Conservation (phyloP, 2,329 filamentous ascomycete genomes). For the Colletotrichum lentis region DNA sequence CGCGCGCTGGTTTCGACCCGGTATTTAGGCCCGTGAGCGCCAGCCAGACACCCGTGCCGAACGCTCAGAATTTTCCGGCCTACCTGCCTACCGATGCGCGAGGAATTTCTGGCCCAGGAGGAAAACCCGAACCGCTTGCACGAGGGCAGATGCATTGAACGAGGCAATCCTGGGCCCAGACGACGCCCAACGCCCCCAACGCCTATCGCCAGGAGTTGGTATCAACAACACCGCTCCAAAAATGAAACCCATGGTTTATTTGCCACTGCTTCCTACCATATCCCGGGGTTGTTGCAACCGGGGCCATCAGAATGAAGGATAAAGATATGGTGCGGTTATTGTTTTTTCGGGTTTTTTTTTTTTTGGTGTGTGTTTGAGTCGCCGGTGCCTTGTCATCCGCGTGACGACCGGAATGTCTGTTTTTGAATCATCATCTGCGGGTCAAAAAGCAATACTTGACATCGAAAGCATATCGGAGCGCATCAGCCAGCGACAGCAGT, state of each 20-base stretch:
- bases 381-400: neutral
- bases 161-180: neutral
- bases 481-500: constrained; percentile 18
- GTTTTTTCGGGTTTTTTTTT: neutral
- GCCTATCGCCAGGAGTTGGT: neutral
- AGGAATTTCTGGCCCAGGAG: constrained; percentile 40
- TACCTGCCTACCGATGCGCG: constrained; percentile 49
- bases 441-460: constrained; percentile 28
- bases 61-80: constrained; percentile 46
- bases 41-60: constrained; percentile 43
- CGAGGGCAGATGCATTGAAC: constrained; percentile 34
- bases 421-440: constrained; percentile 23
- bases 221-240: too few relatives aligned
- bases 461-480: constrained; percentile 23
- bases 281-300: neutral
- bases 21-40: constrained; percentile 49
- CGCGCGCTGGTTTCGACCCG: constrained; percentile 47
- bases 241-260: neutral
- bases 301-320: constrained; percentile 3
- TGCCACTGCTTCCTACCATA: neutral
- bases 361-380: neutral
- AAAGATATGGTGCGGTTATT: constrained; percentile 8
- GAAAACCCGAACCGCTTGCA: constrained; percentile 29
- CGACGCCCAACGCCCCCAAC: neutral
- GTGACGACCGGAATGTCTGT: constrained; percentile 13